These are phyloP conservation scores for Fraxinus baroniana DNA, from an alignment of 305 asterid species.

Conservation along the genomic window DNA sequence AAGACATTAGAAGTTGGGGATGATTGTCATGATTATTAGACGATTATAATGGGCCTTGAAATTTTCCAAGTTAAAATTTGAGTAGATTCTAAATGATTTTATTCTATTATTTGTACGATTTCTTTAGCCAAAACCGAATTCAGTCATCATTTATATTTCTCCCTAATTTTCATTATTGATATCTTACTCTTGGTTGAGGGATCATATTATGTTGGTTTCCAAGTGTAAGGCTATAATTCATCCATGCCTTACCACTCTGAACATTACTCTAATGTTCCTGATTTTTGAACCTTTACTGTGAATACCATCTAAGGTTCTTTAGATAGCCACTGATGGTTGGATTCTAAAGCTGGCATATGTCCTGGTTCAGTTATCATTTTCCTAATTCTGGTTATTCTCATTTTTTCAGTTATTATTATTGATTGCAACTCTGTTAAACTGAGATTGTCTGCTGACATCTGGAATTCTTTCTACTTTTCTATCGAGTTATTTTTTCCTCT, in stretches of 20 bases:
- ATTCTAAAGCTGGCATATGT: neutral
- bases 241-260: neutral
- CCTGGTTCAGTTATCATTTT: conserved; percentile 19
- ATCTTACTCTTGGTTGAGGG: neutral
- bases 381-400: neutral
- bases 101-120: neutral
- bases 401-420: neutral
- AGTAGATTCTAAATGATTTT: neutral
- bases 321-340: neutral
- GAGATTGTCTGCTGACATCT: conserved; percentile 6
- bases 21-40: neutral
- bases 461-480: conserved; percentile 19
- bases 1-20: neutral
- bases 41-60: neutral
- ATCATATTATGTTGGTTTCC: conserved; percentile 4
- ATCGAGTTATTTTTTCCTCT: conserved; percentile 21
- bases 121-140: conserved; percentile 16
- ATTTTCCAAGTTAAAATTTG: neutral
- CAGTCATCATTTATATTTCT: neutral
- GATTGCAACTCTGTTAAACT: neutral
- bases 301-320: neutral
- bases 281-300: neutral
- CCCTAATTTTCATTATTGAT: conserved; percentile 2
- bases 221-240: neutral
- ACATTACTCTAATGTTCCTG: neutral